Evolutionary conservation across 2,329 filamentous ascomycete species (phyloP).

Genomic region (Sporothrix dimorphospora): DNA sequence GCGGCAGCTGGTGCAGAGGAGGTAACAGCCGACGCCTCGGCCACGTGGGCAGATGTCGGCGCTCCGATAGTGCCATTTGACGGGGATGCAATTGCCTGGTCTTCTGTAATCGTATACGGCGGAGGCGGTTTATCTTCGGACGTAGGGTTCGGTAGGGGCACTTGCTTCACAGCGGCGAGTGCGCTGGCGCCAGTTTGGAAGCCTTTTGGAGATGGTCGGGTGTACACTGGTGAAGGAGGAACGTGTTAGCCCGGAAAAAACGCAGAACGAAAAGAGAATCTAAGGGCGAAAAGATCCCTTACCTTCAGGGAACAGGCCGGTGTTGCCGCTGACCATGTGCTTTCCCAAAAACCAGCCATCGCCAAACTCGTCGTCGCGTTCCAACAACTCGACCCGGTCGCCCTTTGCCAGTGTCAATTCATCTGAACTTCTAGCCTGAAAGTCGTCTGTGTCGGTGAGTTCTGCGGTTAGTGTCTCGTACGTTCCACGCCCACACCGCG

Average conservation of each 20-base stretch:
- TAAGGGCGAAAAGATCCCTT: conserved; percentile 38
- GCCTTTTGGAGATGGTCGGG: conserved; percentile 57
- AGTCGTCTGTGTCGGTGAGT: conserved; percentile 71
- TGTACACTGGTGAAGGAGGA: conserved; percentile 56
- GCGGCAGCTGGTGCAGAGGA: neutral
- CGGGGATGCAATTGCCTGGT: conserved; percentile 37
- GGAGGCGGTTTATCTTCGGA: conserved; percentile 9
- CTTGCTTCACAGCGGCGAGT: conserved; percentile 30
- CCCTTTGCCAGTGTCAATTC: conserved; percentile 87
- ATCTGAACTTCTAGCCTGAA: conserved; percentile 86
- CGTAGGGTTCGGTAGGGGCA: conserved; percentile 18
- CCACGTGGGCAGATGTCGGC: conserved; percentile 31
- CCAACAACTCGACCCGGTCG: conserved; percentile 79
- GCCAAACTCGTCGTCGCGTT: conserved; percentile 85
- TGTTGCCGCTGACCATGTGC: conserved; percentile 73
- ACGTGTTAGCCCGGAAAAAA: conserved; percentile 38
- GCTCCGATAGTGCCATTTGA: conserved; percentile 35
- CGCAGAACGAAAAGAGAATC: no score
- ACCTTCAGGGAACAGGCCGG: conserved; percentile 84
- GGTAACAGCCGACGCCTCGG: conserved; percentile 34
- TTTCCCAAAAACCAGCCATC: conserved; percentile 84
- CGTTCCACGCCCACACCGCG: neutral
- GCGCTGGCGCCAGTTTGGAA: conserved; percentile 38
- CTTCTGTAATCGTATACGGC: neutral
- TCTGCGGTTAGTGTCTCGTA: conserved; percentile 4